phyloP scores from a whole-genome alignment of 225 moss, liverwort and hornwort genomes.

The Marchantia paleacea region DNA sequence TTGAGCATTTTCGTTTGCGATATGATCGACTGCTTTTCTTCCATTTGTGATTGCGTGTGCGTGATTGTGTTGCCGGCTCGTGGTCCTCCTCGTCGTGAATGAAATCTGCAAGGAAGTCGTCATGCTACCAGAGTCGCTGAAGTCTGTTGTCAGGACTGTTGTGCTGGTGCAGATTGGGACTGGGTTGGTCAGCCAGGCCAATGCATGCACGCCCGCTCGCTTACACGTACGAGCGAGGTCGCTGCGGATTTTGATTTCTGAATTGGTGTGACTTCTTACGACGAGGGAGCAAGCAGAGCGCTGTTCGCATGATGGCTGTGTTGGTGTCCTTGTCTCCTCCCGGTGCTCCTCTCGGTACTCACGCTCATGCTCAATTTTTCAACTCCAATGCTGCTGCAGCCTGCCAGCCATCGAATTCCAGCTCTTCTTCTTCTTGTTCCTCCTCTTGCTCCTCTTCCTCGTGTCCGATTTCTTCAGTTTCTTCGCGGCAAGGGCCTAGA shows the following conservation, averaged over 20 bases:
- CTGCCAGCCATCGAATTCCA: constrained; percentile 13
- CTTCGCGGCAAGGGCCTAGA: background rate
- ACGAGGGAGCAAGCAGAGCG: too few species aligned
- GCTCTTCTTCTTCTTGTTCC: background rate
- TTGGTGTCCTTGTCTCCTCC: constrained; percentile 1
- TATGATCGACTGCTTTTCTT: background rate
- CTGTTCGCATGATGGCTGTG: constrained; percentile 10
- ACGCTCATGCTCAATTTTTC: background rate
- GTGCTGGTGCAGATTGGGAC: background rate
- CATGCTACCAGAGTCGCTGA: background rate
- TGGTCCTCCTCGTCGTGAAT: background rate
- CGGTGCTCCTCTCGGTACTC: background rate
- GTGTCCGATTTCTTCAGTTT: background rate
- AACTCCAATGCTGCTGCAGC: background rate
- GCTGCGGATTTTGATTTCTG: too few species aligned
- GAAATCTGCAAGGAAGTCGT: background rate
- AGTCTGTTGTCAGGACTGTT: background rate
- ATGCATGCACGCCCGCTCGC: too few species aligned
- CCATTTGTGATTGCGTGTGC: background rate
- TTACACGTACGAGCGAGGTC: too few species aligned
- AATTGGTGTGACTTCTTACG: too few species aligned
- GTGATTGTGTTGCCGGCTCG: background rate
- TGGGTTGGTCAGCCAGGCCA: too few species aligned
- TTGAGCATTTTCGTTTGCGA: background rate
- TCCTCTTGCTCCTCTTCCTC: background rate